Evolutionary conservation across 2,329 filamentous ascomycete genomes (phyloP), one percentile per base, ranked within the genome.

Genomic region (Aspergillus neotritici): DNA sequence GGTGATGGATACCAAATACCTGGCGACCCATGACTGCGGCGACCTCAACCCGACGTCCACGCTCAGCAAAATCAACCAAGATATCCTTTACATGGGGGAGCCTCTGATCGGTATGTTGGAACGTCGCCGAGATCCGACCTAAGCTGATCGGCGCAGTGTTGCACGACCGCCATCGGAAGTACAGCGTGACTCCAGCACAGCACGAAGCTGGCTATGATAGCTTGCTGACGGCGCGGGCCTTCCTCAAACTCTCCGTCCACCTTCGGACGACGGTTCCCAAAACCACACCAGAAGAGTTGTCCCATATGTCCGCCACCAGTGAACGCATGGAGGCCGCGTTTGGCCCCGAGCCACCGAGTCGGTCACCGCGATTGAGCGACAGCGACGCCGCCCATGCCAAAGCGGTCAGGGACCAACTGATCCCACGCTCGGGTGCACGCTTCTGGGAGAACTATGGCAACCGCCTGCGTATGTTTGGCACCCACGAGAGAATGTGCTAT

Each of bases 191-290:
- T 7, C 53, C 53, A 5, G 48, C 51, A 15, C 45, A 50, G 10
- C 80, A 83, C 45, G 80, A 83, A 62, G 80, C 80, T 12, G 80
- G 80, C 6, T 83, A 77, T 50, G 80, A 83, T 57, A 81, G 78
- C 58, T 71, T 78, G 47, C 65, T 82, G 15, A 80, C 80, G 0
- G 80, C 79, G 2, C 73, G 75, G 43, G 68, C 81, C 17, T 76
- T 80, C 50, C 69, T 82, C 40, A 72, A 74, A 41, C 65, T 83
- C 3, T 73, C 76, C 7, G 67, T 73, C 2, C 75, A 76, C 51
- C 63, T 80, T 4, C 69, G 72, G 60, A 62, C 8, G 65, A 67
- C 47, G 61, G 62, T 5, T 14, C 29, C n/a, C 28, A 30, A 13
- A n/a, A 21, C 5, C n/a, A 16, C 31, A 28, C 14, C 21, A 8